Evolutionary conservation across 2,329 filamentous ascomycete species (phyloP).

Genomic region (Grosmannia penicillata): DNA sequence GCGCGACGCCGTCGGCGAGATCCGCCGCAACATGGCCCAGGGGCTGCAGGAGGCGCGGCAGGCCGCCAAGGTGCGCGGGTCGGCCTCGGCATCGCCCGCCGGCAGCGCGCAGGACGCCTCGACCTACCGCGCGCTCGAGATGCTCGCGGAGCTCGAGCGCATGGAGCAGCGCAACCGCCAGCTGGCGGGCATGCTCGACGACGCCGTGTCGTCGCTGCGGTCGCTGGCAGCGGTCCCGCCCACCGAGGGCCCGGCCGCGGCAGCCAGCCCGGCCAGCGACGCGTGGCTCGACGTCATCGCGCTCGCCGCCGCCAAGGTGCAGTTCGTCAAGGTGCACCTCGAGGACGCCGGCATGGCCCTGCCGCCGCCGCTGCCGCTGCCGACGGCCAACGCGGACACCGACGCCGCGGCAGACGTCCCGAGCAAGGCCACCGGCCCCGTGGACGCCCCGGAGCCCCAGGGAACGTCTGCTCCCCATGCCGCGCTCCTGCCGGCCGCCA

Average conservation of each 20-base stretch:
- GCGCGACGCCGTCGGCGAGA: constrained; percentile 67
- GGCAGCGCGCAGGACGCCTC: not conserved
- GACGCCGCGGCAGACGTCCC: too few species aligned
- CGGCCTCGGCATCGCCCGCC: not conserved
- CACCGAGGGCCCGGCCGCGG: not conserved
- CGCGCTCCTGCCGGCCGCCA: too few species aligned
- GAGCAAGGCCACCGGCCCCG: too few species aligned
- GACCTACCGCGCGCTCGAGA: not conserved
- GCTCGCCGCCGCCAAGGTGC: constrained; percentile 44
- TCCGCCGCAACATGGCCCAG: constrained; percentile 60
- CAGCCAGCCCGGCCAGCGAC: constrained; percentile 18
- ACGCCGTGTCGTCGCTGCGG: constrained; percentile 49
- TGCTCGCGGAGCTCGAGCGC: constrained; percentile 24
- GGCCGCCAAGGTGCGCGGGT: constrained; percentile 18
- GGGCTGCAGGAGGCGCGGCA: constrained; percentile 44
- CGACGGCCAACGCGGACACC: not conserved
- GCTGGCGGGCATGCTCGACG: constrained; percentile 53
- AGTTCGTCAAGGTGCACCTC: constrained; percentile 48
- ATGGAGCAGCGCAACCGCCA: constrained; percentile 46
- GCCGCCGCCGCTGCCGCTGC: constrained; percentile 10
- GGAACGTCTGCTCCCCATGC: too few species aligned
- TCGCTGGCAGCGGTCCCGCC: constrained; percentile 36
- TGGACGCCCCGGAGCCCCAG: too few species aligned
- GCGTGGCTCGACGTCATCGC: constrained; percentile 39
- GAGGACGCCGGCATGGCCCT: constrained; percentile 31